Evolutionary conservation across 2,329 filamentous ascomycete species (phyloP).

Genomic region (Ophiostoma montium): DNA sequence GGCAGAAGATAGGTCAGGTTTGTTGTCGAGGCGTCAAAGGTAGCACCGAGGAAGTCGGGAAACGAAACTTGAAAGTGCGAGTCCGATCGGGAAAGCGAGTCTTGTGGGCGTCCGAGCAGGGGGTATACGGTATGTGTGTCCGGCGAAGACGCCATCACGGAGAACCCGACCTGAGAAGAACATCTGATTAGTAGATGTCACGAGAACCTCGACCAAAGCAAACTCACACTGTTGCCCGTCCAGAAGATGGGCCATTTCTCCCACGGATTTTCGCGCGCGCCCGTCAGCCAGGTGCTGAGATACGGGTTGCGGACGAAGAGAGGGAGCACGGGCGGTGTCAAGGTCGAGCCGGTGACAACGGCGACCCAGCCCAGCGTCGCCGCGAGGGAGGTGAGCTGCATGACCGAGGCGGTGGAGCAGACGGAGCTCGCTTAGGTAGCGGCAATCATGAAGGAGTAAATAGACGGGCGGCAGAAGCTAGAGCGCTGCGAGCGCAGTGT

Average conservation of each 20-base stretch:
- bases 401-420: not conserved
- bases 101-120: slow-evolving; percentile 36
- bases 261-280: slow-evolving; percentile 64
- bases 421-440: not conserved
- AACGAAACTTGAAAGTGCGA: slow-evolving; percentile 25
- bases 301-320: slow-evolving; percentile 47
- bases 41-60: slow-evolving; percentile 20
- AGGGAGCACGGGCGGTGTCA: slow-evolving; percentile 42
- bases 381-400: slow-evolving; percentile 8
- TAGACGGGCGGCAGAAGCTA: not conserved
- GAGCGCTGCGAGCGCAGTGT: not conserved
- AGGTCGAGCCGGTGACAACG: slow-evolving; percentile 31
- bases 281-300: slow-evolving; percentile 45
- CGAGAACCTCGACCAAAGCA: not conserved
- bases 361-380: slow-evolving; percentile 15
- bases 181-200: not conserved
- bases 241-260: slow-evolving; percentile 62
- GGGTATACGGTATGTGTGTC: slow-evolving; percentile 31
- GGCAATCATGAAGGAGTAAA: not conserved
- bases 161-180: slow-evolving; percentile 33
- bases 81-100: slow-evolving; percentile 26
- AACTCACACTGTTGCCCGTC: slow-evolving; percentile 19
- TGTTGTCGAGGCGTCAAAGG: slow-evolving; percentile 15
- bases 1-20: slow-evolving; percentile 30
- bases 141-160: slow-evolving; percentile 32